Conservation (phyloP, 371 early-diverging fungal genomes). For the Apophysomyces ossiformis region DNA sequence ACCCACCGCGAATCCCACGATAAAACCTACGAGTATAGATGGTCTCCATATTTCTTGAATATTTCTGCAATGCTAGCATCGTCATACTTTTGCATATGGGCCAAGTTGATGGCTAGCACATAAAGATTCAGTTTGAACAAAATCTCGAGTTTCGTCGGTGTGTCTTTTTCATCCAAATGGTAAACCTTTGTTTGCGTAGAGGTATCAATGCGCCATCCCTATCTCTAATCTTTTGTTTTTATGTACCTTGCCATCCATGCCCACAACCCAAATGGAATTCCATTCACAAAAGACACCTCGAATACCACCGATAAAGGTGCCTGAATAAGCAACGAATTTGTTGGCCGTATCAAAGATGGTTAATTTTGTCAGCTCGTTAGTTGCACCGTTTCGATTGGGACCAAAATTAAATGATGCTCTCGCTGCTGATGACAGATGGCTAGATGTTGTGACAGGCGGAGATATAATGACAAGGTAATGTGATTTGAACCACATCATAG, state of each 20-base stretch:
- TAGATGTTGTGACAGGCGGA: slow-evolving; percentile 57
- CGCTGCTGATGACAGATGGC: slow-evolving; percentile 39
- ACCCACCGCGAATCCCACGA: not conserved
- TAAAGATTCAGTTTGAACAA: slow-evolving; percentile 89
- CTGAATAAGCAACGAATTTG: slow-evolving; percentile 87
- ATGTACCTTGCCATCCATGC: slow-evolving; percentile 75
- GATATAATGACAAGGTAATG: slow-evolving; percentile 80
- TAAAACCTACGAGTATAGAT: slow-evolving; percentile 64
- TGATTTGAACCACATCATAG: slow-evolving; percentile 75
- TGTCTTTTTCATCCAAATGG: slow-evolving; percentile 86
- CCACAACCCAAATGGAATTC: slow-evolving; percentile 89
- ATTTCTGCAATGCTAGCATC: slow-evolving; percentile 84
- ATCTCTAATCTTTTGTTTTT: not conserved
- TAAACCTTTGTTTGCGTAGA: slow-evolving; percentile 56
- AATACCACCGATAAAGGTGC: slow-evolving; percentile 72
- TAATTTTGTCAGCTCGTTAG: slow-evolving; percentile 66
- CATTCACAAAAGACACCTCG: slow-evolving; percentile 81
- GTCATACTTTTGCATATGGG: slow-evolving; percentile 75
- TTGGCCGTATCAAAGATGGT: slow-evolving; percentile 90
- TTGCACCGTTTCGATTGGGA: slow-evolving; percentile 23
- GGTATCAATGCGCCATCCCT: too few relatives aligned
- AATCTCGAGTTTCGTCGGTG: slow-evolving; percentile 84
- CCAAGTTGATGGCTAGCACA: slow-evolving; percentile 83
- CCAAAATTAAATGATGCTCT: slow-evolving; percentile 38
- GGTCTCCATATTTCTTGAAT: slow-evolving; percentile 92